A percentile compares a stretch with the other conserved stretches of the same genome.
These are phyloP conservation scores for Rhizopogon parksii DNA, from an alignment of 1,284 basidiomycete genomes.

Conservation along the genomic window DNA sequence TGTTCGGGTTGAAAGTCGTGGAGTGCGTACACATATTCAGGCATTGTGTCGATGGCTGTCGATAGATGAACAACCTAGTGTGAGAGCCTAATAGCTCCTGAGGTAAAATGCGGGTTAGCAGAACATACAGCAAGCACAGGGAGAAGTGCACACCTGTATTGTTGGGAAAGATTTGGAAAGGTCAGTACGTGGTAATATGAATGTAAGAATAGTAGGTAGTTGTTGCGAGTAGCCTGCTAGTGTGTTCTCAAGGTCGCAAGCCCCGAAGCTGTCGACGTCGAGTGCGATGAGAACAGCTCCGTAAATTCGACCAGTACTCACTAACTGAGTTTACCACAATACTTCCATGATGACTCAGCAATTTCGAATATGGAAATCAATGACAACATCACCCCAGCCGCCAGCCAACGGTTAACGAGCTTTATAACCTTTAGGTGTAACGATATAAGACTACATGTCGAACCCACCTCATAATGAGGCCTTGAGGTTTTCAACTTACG, in stretches of 20 bases:
- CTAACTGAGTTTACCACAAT: too few relatives aligned
- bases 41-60: conserved; percentile 27
- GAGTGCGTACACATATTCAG: conserved; percentile 67
- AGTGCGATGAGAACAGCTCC: conserved; percentile 8
- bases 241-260: too few relatives aligned
- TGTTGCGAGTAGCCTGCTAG: neutral
- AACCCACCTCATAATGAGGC: too few relatives aligned
- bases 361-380: neutral
- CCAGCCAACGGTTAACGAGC: too few relatives aligned
- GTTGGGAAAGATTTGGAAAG: neutral
- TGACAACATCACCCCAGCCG: too few relatives aligned
- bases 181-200: neutral
- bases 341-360: neutral
- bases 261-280: conserved; percentile 13
- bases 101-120: neutral
- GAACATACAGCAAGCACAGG: neutral
- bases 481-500: too few relatives aligned
- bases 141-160: neutral
- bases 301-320: too few relatives aligned
- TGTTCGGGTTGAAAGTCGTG: conserved; percentile 90
- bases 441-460: too few relatives aligned
- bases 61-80: neutral
- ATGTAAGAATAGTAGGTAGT: neutral
- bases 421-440: too few relatives aligned
- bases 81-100: conserved; percentile 1